Evolutionary conservation across 331 rosid genomes (phyloP).

Genomic region (Pyracantha coccinea): DNA sequence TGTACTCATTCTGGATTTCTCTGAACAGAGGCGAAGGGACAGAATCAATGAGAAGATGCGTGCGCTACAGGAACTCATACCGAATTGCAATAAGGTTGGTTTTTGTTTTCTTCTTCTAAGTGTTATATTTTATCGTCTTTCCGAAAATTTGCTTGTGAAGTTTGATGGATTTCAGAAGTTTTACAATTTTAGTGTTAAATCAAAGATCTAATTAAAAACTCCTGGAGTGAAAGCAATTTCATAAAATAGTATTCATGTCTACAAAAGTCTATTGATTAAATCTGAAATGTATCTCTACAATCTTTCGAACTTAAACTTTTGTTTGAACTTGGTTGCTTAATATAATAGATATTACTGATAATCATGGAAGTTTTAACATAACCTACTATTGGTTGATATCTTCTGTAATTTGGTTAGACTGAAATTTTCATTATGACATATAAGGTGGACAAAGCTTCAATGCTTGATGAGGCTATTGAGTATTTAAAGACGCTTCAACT

Average conservation of each 20-base stretch:
- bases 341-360: not conserved
- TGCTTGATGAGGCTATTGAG: constrained; percentile 97
- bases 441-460: constrained; percentile 91
- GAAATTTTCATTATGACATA: constrained; percentile 13
- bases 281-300: not conserved
- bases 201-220: constrained; percentile 10
- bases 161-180: constrained; percentile 3
- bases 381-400: not conserved
- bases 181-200: constrained; percentile 2
- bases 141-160: not conserved
- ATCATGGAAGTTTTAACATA: constrained; percentile 9
- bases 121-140: not conserved
- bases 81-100: constrained; percentile 87
- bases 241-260: not conserved
- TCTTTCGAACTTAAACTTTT: constrained; percentile 12
- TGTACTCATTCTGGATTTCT: constrained; percentile 14
- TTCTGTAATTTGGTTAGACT: constrained; percentile 13
- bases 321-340: constrained; percentile 7
- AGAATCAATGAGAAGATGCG: constrained; percentile 97
- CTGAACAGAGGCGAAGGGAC: constrained; percentile 69
- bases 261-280: constrained; percentile 3
- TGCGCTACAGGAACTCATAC: constrained; percentile 84
- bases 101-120: not conserved
- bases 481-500: constrained; percentile 86
- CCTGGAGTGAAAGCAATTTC: constrained; percentile 6